Base-by-base conservation (phyloP, 2,329 filamentous ascomycete genomes). In the Fusarium austroafricanum region DNA sequence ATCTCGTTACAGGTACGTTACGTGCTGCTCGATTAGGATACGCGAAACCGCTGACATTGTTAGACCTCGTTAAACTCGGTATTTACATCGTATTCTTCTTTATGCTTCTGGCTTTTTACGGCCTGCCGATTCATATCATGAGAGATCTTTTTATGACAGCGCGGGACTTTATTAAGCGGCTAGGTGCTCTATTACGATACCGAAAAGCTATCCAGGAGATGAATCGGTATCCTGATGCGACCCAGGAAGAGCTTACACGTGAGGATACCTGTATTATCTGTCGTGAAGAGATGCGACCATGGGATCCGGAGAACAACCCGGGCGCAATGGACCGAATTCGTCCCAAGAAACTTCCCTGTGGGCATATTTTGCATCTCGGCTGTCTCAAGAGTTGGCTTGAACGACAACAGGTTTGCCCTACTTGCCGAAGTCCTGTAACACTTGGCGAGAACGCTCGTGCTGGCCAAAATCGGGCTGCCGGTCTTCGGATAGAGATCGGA, bases 181-280 rank as follows among this genome's bases (percentile, higher is more conserved):
- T 98, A n/a, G 87, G 90, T 66, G 94, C 97, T 70, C 92, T 97
- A 69, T 82, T 97, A 68, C 90, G 93, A 62, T 99, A 98, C 78
- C 90, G 94, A 58, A 93, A 93, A 74, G 96, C 96, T 4, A 94
- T 97, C 5, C 87, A 91, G 70, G 93, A 98, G 76, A 98, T 99
- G 94, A 96, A 97, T 75, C 88, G 88, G 62, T 98, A 97, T 76
- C 92, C 92, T 6, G 96, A 99, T 77, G 96, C 96, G 2, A 97
- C 92, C 2, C 85, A 87, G 3, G 93, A 96, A 70, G 95, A 99
- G 69, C 87, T 99, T 23, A 83, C 85, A 28, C 86, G 92, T 47
- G 95, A 97, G 76, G 93, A 96, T 74, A 96, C 96, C 4, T 99
- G 96, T 79, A 99, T 99, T 72, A 97, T 99, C 55, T 99, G 96